Conservation (phyloP, 805 yeast genomes). For the Myxozyma kluyveri region DNA sequence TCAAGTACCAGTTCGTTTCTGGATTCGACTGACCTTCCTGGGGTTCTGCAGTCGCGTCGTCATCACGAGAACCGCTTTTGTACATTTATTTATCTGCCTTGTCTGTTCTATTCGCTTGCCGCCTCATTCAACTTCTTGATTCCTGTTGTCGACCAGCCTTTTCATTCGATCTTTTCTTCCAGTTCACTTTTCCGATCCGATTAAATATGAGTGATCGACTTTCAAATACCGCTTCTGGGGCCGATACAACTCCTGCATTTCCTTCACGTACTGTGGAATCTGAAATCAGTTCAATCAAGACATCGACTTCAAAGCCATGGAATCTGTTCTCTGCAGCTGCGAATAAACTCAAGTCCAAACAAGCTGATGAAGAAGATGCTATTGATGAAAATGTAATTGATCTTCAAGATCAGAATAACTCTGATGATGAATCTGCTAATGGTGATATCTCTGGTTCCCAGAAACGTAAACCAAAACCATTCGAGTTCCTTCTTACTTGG, state of each 20-base stretch:
- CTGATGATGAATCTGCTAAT: neutral
- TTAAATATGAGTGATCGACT: neutral
- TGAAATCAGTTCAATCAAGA: no score
- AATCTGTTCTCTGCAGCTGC: neutral
- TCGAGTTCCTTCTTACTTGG: constrained; percentile 36
- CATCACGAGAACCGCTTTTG: constrained; percentile 28
- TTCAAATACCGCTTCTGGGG: neutral
- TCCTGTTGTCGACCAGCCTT: neutral
- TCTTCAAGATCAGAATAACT: neutral
- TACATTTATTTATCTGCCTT: neutral
- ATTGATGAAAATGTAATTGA: no score
- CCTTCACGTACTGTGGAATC: constrained; percentile 9
- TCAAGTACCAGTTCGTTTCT: no score
- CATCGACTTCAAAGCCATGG: neutral
- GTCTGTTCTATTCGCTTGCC: neutral
- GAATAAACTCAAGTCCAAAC: neutral
- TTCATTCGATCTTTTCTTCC: neutral
- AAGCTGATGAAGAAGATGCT: no score
- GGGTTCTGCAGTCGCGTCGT: constrained; percentile 35
- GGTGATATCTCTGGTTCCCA: neutral
- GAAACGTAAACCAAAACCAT: constrained; percentile 10
- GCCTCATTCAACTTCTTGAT: neutral
- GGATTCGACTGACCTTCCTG: constrained; percentile 32
- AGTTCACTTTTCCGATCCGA: neutral
- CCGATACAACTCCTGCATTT: neutral